Base-by-base conservation (phyloP, 2,329 filamentous ascomycete genomes). In the Pestalotiopsis sp. region DNA sequence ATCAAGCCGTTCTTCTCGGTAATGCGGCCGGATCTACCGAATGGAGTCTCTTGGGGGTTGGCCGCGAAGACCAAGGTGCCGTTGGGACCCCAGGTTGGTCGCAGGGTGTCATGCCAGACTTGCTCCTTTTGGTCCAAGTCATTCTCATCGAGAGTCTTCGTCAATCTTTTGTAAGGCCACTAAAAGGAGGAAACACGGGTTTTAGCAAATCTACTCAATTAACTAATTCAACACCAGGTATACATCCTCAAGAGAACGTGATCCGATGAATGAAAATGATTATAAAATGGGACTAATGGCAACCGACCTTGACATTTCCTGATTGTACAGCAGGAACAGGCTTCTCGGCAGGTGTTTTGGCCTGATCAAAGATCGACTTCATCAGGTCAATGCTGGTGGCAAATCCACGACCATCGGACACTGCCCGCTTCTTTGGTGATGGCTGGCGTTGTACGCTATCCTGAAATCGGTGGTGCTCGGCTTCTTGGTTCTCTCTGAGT, bases 301-400 rank as follows among this genome's bases (percentile, higher is more conserved):
- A 81, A 95, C 95, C 92, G 90, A 98, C 96, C 95, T 98, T 87
- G 68, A 87, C 91, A 81, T 93, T 92, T 82, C 89, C 89, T 74
- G 84, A 82, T 70, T 85, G 80, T 73, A 84, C 77, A 45, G 84
- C 81, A 72, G 83, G 84, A 75, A 87, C 86, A 67, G 85, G 78
- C 74, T 85, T 87, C 75, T 87, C 84, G 66, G 82, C 81, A 72
- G 86, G 86, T 66, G 85, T 86, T 82, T 88, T 90, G 71, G 90
- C 86, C 80, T 92, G 89, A 79, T 93, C 92, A 81, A 97, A 98
- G 68, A 98, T 84, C 62, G 94, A 97, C 78, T 97, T 95, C 94
- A 97, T 98, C 78, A 98, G 84, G 83, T 98, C 96, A 82, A 98
- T 97, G 76, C 93, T 95, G 23, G 92, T 97, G 23, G 90, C 88